Evolutionary conservation across 306 rosid species (phyloP).

Genomic region (Trifolium fragiferum): DNA sequence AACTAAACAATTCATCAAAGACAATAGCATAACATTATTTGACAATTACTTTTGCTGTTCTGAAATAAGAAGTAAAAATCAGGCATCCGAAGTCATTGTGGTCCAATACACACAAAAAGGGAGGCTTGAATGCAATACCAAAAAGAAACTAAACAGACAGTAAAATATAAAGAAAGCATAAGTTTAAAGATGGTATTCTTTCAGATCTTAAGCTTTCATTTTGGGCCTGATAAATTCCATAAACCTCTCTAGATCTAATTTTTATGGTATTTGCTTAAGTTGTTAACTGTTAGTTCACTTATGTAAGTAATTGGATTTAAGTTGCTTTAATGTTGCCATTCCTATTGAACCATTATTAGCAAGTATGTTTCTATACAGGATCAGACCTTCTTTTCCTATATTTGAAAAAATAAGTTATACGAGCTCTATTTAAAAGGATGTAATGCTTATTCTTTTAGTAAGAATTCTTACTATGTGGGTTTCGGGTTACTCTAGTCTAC

Average conservation of each 20-base stretch:
- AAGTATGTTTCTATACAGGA: slow-evolving; percentile 22
- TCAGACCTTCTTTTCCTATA: background rate
- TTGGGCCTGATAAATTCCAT: slow-evolving; percentile 10
- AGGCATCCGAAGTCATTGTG: slow-evolving; percentile 24
- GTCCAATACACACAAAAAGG: slow-evolving; percentile 28
- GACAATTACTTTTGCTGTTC: slow-evolving; percentile 17
- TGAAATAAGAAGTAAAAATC: slow-evolving; percentile 14
- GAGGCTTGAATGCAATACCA: slow-evolving; percentile 20
- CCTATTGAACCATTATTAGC: slow-evolving; percentile 26
- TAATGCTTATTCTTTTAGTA: slow-evolving; percentile 2
- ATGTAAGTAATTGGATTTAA: slow-evolving; percentile 12
- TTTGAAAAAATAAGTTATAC: background rate
- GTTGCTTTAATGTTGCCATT: background rate
- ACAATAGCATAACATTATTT: slow-evolving; percentile 17
- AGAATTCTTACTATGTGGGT: background rate
- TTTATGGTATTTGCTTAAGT: slow-evolving; percentile 2
- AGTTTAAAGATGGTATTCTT: slow-evolving; percentile 1
- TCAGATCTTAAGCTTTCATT: slow-evolving; percentile 13
- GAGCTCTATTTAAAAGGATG: slow-evolving; percentile 12
- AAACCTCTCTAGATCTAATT: background rate
- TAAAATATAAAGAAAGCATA: slow-evolving; percentile 14
- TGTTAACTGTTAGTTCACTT: background rate
- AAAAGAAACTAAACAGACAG: slow-evolving; percentile 3
- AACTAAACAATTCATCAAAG: slow-evolving; percentile 31
- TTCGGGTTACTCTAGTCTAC: background rate